phyloP scores from a whole-genome alignment of 495 filamentous ascomycete species.

The Cladorrhinum samala region DNA sequence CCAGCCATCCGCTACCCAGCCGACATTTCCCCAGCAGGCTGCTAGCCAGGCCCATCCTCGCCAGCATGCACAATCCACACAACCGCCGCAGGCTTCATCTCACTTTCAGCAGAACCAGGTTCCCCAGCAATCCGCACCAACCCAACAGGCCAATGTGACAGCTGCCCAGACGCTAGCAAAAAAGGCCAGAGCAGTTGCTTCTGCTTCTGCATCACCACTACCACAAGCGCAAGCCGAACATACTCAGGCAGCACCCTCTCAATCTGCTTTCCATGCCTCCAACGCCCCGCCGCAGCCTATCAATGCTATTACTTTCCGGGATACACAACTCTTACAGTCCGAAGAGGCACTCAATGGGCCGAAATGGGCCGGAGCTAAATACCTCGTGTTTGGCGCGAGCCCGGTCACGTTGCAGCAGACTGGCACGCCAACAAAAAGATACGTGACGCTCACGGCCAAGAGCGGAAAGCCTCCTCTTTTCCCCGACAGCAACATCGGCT shows the following conservation, averaged over 20 bases:
- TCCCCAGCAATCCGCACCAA: slow-evolving; percentile 5
- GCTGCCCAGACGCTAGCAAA: slow-evolving; percentile 13
- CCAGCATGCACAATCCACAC: background rate
- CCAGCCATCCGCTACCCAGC: too few relatives aligned
- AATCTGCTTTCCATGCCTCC: background rate
- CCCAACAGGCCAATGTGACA: slow-evolving; percentile 9
- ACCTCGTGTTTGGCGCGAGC: slow-evolving; percentile 20
- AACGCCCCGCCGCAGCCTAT: background rate
- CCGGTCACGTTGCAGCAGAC: slow-evolving; percentile 21
- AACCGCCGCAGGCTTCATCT: background rate
- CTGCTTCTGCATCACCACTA: slow-evolving; percentile 1
- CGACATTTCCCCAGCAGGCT: background rate
- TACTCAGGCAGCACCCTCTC: too few relatives aligned
- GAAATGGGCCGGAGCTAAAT: slow-evolving; percentile 18
- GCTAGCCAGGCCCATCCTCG: background rate
- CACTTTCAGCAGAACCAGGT: slow-evolving; percentile 9
- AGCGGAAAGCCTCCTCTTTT: slow-evolving; percentile 23
- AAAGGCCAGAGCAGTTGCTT: slow-evolving; percentile 17
- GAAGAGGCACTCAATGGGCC: background rate
- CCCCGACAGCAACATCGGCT: slow-evolving; percentile 14
- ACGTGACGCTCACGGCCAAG: slow-evolving; percentile 21
- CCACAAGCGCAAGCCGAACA: too few relatives aligned
- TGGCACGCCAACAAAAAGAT: slow-evolving; percentile 25
- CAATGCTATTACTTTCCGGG: too few relatives aligned
- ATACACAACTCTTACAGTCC: slow-evolving; percentile 10